Conservation (phyloP, 2,329 filamentous ascomycete genomes). For the Dothistroma pini region DNA sequence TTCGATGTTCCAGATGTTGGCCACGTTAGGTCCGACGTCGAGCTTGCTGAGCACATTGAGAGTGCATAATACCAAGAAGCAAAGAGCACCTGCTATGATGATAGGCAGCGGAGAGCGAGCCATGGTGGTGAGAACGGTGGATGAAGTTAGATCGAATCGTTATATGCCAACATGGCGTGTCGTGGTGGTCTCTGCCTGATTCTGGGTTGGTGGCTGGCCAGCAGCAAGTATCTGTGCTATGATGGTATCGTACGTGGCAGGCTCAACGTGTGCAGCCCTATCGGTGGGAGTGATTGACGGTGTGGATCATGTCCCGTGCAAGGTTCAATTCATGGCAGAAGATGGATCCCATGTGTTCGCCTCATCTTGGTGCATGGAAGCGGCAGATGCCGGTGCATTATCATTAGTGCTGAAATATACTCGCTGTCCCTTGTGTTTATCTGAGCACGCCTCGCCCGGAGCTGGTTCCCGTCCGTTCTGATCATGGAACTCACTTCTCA, state of each 20-base stretch:
- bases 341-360: neutral
- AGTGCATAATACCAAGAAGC: conserved; percentile 17
- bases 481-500: neutral
- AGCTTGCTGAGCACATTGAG: conserved; percentile 20
- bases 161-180: neutral
- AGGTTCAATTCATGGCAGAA: neutral
- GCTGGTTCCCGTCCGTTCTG: neutral
- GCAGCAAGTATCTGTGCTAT: neutral
- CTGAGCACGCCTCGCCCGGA: neutral
- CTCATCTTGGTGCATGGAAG: neutral
- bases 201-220: neutral
- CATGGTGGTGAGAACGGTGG: conserved; percentile 12
- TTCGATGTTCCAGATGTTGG: neutral
- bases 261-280: neutral
- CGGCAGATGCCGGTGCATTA: too few relatives aligned
- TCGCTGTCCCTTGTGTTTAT: neutral
- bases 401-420: neutral
- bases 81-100: conserved; percentile 16
- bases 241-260: neutral
- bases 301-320: neutral
- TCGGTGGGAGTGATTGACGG: neutral
- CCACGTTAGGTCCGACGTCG: neutral
- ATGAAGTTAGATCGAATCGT: neutral
- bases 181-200: neutral
- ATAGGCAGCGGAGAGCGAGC: conserved; percentile 18